phyloP scores from a whole-genome alignment of 352 stramenopile species.

The Pythium diclinum region DNA sequence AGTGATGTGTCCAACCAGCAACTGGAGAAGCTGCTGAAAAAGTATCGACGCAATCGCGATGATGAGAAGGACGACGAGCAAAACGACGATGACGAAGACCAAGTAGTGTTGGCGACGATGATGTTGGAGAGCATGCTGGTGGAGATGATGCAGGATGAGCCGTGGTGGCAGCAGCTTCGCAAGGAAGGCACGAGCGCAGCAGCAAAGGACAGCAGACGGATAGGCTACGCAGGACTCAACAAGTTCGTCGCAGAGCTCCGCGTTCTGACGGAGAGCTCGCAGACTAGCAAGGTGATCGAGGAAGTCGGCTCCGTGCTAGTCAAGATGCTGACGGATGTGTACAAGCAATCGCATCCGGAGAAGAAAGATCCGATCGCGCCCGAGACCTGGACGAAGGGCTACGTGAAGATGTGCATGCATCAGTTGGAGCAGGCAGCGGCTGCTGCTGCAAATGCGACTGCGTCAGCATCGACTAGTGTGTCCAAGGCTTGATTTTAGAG shows the following conservation, averaged over 20 bases:
- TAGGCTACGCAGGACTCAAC: conserved; percentile 64
- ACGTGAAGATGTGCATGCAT: conserved; percentile 37
- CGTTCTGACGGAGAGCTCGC: conserved; percentile 39
- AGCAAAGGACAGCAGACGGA: conserved; percentile 32
- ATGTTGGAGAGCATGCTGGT: conserved; percentile 48
- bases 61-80: conserved; percentile 21
- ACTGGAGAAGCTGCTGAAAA: conserved; percentile 50
- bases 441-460: background rate
- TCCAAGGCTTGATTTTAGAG: background rate
- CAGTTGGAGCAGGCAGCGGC: conserved; percentile 25
- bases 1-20: conserved; percentile 48
- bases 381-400: conserved; percentile 33
- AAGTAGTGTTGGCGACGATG: conserved; percentile 38
- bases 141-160: conserved; percentile 57
- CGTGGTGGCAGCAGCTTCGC: conserved; percentile 55
- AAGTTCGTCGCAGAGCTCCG: conserved; percentile 66
- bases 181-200: conserved; percentile 10
- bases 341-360: conserved; percentile 51
- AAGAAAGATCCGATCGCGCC: conserved; percentile 40
- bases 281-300: conserved; percentile 35
- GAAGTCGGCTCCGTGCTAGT: conserved; percentile 33
- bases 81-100: conserved; percentile 25
- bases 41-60: conserved; percentile 25
- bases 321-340: conserved; percentile 46
- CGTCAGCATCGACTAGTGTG: background rate